Evolutionary conservation across 208 protist species (phyloP).

Genomic region (Leptomonas seymouri): DNA sequence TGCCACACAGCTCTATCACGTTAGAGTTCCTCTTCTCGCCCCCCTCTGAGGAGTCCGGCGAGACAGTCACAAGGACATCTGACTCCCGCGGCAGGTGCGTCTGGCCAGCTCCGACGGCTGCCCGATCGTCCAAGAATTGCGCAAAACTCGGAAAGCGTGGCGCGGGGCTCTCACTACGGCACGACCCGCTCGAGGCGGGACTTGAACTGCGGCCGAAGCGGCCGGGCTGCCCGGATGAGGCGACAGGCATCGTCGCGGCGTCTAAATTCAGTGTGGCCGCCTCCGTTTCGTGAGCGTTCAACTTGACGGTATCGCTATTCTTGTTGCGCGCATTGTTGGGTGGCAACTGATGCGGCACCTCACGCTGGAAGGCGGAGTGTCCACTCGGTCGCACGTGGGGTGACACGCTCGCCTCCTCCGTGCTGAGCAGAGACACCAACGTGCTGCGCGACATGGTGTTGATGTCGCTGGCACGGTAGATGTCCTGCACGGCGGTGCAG

Average conservation of each 20-base stretch:
- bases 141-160: conserved; percentile 83
- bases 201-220: conserved; percentile 25
- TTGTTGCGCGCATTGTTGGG: not conserved
- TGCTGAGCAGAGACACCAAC: not conserved
- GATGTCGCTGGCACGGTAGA: conserved; percentile 21
- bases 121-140: conserved; percentile 72
- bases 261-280: not conserved
- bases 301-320: not conserved
- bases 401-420: conserved; percentile 5
- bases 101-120: conserved; percentile 23
- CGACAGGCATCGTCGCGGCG: conserved; percentile 6
- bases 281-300: not conserved
- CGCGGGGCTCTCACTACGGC: conserved; percentile 56
- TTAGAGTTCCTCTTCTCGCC: not conserved
- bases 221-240: not conserved
- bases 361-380: conserved; percentile 22
- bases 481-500: conserved; percentile 31
- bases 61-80: conserved; percentile 41
- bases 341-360: conserved; percentile 7
- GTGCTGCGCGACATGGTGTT: conserved; percentile 1
- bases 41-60: conserved; percentile 37
- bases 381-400: conserved; percentile 24
- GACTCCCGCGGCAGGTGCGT: conserved; percentile 26
- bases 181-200: conserved; percentile 22
- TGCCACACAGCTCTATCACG: conserved; percentile 25